Base-by-base conservation (phyloP, 2,329 filamentous ascomycete species). In the Colletotrichum echinochloae region DNA sequence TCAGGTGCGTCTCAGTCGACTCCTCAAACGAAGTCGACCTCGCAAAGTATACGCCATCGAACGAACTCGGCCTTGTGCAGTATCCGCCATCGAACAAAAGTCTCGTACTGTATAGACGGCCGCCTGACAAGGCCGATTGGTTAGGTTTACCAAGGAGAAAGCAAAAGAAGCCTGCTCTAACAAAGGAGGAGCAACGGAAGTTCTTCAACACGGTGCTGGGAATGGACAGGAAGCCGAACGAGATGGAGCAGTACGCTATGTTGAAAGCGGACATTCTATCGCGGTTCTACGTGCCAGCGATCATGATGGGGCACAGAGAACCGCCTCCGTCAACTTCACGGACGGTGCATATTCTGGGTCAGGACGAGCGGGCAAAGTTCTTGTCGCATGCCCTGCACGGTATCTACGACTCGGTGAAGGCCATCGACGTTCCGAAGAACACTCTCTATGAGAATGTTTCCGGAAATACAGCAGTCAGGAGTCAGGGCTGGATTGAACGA, bases 261-360 rank as follows among this genome's bases (percentile, higher is more conserved):
- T 62, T 73, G 28, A 70, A 64, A 9, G 57, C 73, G 51, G 75
- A 76, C 26, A 57, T 70, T 18, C 14, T 65, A 33, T 74, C 75
- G 14, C 69, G 75, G 20, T 80, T 79, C 51, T 79, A 78, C 60
- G 76, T 81, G 3, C 81, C 81, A 6, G 81, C 81, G 1, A 77
- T 83, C 16, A 74, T 81, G 26, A 75, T 82, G 41, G 72, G 71
- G 2, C 71, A 73, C 35, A 44, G 56, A 76, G 79, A 6, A 73
- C 77, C 59, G 75, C 78, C 63, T 74, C 78, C 28, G 75, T 79
- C 30, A 75, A 75, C 55, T 75, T 78, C n/a, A 76, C 77, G 20
- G 75, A 83, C 81, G 35, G 82, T 83, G 26, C 79, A 83, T 62
- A 82, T 83, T 11, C 77, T 85, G 1, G 82, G 81, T 28, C 77